phyloP scores from a whole-genome alignment of 106 monocot genomes.

The Posidonia australis region DNA sequence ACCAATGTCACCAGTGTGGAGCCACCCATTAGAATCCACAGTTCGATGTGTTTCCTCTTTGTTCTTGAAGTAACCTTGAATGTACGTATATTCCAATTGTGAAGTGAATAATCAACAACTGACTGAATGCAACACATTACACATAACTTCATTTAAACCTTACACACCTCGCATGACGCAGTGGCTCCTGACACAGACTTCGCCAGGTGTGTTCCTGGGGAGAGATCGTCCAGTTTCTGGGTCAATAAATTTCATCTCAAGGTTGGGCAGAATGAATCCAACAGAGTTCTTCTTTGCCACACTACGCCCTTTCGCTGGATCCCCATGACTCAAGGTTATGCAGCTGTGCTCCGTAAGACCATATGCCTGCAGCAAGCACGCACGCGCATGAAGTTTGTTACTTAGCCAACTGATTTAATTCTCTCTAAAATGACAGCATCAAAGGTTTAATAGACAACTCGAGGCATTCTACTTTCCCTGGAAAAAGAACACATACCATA shows the following conservation, averaged over 20 bases:
- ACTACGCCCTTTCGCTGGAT: slow-evolving; percentile 33
- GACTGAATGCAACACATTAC: background rate
- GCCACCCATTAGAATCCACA: slow-evolving; percentile 61
- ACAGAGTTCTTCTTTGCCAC: slow-evolving; percentile 78
- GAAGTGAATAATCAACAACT: background rate
- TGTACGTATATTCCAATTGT: background rate
- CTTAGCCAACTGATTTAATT: too few species aligned
- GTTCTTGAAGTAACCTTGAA: slow-evolving; percentile 70
- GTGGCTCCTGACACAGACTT: slow-evolving; percentile 80
- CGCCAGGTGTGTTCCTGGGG: slow-evolving; percentile 50
- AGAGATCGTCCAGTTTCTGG: slow-evolving; percentile 55
- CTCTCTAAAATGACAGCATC: too few species aligned
- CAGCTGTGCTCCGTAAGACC: slow-evolving; percentile 97
- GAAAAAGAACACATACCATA: too few species aligned
- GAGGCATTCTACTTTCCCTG: too few species aligned
- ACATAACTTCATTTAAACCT: background rate
- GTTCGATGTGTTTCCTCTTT: slow-evolving; percentile 56
- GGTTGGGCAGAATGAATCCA: slow-evolving; percentile 77
- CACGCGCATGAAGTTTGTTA: too few species aligned
- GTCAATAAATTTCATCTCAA: slow-evolving; percentile 85
- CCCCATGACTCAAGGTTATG: slow-evolving; percentile 79
- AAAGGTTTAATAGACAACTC: too few species aligned
- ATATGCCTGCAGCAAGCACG: slow-evolving; percentile 37
- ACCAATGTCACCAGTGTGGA: slow-evolving; percentile 83
- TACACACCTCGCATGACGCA: slow-evolving; percentile 74